phyloP scores from a whole-genome alignment of 345 rosid genomes.

The Bruguiera gymnorhiza region DNA sequence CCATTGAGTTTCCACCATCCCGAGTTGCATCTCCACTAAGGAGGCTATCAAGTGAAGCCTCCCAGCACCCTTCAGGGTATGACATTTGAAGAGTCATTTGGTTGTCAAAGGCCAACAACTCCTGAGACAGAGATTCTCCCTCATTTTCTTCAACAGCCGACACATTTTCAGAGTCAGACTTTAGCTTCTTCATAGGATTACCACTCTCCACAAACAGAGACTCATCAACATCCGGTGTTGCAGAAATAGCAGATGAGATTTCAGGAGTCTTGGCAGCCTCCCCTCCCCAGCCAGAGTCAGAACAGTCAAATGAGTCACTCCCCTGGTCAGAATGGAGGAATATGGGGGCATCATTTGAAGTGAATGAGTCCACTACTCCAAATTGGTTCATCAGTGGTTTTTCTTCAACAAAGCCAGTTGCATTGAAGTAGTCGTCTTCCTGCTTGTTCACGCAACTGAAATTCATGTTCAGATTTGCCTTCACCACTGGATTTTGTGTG shows the following conservation, averaged over 20 bases:
- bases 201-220: conserved; percentile 50
- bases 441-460: conserved; percentile 31
- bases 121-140: conserved; percentile 50
- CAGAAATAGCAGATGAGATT: conserved; percentile 56
- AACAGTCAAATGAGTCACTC: conserved; percentile 75
- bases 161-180: conserved; percentile 30
- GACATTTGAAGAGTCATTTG: conserved; percentile 53
- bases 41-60: conserved; percentile 55
- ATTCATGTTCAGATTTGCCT: conserved; percentile 40
- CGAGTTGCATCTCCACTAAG: conserved; percentile 52
- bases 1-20: conserved; percentile 53
- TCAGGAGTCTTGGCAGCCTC: conserved; percentile 76
- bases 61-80: conserved; percentile 64
- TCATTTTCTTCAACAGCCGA: conserved; percentile 29
- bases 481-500: conserved; percentile 38
- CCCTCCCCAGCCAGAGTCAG: conserved; percentile 78
- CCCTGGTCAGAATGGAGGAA: conserved; percentile 82
- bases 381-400: conserved; percentile 56
- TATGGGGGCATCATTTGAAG: conserved; percentile 29
- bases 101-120: conserved; percentile 56
- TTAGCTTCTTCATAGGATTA: conserved; percentile 61
- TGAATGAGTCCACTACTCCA: conserved; percentile 33
- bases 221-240: conserved; percentile 45
- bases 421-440: conserved; percentile 47
- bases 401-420: conserved; percentile 56